Percentiles rank a stretch among this genome's conserved stretches.
These are phyloP conservation scores for Taphrina flavorubra DNA, from an alignment of 1,139 yeast species.

Conservation along the genomic window DNA sequence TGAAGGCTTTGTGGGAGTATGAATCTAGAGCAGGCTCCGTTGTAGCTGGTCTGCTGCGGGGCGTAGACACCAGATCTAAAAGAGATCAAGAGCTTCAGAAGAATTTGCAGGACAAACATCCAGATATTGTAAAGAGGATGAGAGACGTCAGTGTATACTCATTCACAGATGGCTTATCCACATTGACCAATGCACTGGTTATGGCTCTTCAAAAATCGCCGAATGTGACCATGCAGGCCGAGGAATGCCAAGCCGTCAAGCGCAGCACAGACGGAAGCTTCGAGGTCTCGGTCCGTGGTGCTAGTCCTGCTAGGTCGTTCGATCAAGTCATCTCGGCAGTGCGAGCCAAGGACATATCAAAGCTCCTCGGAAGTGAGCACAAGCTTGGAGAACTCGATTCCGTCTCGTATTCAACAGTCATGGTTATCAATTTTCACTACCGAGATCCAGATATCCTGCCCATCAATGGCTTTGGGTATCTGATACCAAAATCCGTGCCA, in stretches of 20 bases:
- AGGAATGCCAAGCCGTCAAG: background rate
- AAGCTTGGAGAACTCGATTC: slow-evolving; percentile 48
- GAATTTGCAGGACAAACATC: slow-evolving; percentile 34
- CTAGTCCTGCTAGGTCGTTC: slow-evolving; percentile 20
- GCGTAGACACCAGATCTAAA: slow-evolving; percentile 17
- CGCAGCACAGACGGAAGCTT: slow-evolving; percentile 12
- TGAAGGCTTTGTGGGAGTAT: slow-evolving; percentile 44
- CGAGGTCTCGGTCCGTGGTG: background rate
- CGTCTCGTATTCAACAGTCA: slow-evolving; percentile 60
- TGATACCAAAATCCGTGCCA: slow-evolving; percentile 66
- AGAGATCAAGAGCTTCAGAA: slow-evolving; percentile 29
- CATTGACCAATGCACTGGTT: slow-evolving; percentile 41
- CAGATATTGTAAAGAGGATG: slow-evolving; percentile 37
- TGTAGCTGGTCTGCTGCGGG: slow-evolving; percentile 42
- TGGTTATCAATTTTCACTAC: slow-evolving; percentile 68
- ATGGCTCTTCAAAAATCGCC: slow-evolving; percentile 9
- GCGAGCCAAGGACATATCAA: slow-evolving; percentile 43
- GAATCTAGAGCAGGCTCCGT: slow-evolving; percentile 45
- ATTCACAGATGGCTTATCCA: slow-evolving; percentile 44
- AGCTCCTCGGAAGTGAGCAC: slow-evolving; percentile 17
- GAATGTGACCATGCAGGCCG: slow-evolving; percentile 12
- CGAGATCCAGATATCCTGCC: slow-evolving; percentile 51
- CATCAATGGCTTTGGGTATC: slow-evolving; percentile 76
- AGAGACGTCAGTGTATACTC: slow-evolving; percentile 44
- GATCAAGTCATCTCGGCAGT: slow-evolving; percentile 44